Percentiles rank a stretch among this genome's conserved stretches.
phyloP scores from a whole-genome alignment of 495 filamentous ascomycete genomes.

The Massariosphaeria phaeospora region DNA sequence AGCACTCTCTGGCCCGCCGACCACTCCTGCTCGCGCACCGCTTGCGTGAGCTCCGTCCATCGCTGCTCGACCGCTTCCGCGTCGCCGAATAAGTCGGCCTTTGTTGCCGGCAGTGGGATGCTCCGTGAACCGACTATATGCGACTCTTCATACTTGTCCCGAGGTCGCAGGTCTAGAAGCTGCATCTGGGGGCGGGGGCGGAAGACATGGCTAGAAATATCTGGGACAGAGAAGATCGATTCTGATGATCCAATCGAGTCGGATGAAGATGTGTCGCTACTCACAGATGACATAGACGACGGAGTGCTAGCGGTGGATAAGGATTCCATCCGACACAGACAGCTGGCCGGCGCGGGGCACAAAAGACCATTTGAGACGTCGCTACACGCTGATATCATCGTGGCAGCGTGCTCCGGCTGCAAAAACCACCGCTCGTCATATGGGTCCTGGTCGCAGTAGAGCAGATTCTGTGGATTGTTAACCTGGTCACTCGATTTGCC shows the following conservation, averaged over 20 bases:
- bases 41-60: neutral
- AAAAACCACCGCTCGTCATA: constrained; percentile 14
- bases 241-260: neutral
- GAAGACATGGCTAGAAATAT: neutral
- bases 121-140: neutral
- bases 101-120: neutral
- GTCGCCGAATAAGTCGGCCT: constrained; percentile 1
- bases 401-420: neutral
- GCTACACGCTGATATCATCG: neutral
- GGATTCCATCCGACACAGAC: neutral
- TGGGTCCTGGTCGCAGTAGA: constrained; percentile 6
- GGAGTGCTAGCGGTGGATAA: neutral
- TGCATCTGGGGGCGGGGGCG: neutral
- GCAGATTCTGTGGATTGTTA: neutral
- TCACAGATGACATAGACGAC: neutral
- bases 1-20: neutral
- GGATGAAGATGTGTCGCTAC: neutral
- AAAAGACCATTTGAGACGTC: neutral
- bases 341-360: neutral
- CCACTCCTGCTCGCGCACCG: neutral
- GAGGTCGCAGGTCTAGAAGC: neutral
- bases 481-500: neutral
- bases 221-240: neutral
- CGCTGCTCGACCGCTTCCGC: constrained; percentile 1
- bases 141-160: neutral